Conservation (phyloP, 208 protist genomes). For the Trypanosoma melophagium region DNA sequence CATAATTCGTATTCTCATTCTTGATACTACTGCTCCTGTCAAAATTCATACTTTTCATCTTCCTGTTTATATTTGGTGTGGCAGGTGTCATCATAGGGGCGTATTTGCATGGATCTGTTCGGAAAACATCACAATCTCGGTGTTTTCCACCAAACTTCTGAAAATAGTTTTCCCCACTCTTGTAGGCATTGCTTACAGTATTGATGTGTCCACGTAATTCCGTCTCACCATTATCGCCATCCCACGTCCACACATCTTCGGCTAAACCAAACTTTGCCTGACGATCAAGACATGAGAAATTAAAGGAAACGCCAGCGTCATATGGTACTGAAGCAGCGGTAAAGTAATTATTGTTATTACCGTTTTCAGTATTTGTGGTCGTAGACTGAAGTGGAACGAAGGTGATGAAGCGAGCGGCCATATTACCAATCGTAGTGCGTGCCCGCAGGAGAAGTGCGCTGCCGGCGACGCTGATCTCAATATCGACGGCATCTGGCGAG, state of each 20-base stretch:
- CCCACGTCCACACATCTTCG: slow-evolving; percentile 64
- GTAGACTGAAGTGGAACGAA: slow-evolving; percentile 55
- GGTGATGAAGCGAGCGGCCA: slow-evolving; percentile 84
- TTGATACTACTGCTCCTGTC: too few relatives aligned
- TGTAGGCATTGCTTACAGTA: slow-evolving; percentile 48
- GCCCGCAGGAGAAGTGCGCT: slow-evolving; percentile 63
- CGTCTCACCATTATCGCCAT: slow-evolving; percentile 17
- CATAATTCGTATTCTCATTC: too few relatives aligned
- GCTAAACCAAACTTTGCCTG: slow-evolving; percentile 57
- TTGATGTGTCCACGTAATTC: slow-evolving; percentile 53
- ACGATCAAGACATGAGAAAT: slow-evolving; percentile 64
- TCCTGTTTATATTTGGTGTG: not conserved
- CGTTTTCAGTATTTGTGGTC: not conserved
- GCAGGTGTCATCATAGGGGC: slow-evolving; percentile 79
- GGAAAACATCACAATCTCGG: slow-evolving; percentile 76
- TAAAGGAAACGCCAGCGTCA: slow-evolving; percentile 69
- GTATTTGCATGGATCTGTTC: slow-evolving; percentile 74
- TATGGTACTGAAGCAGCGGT: slow-evolving; percentile 35
- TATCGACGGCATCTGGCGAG: slow-evolving; percentile 52
- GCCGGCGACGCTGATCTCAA: slow-evolving; percentile 47
- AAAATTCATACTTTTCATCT: too few relatives aligned
- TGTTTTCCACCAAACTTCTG: slow-evolving; percentile 90
- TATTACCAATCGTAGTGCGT: slow-evolving; percentile 75
- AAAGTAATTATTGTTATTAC: slow-evolving; percentile 21
- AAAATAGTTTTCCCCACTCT: slow-evolving; percentile 83